Percentiles rank a stretch among this genome's conserved stretches.
Evolutionary conservation across 768 basidiomycete species (phyloP).

Genomic region (Mycena albidolilacea): DNA sequence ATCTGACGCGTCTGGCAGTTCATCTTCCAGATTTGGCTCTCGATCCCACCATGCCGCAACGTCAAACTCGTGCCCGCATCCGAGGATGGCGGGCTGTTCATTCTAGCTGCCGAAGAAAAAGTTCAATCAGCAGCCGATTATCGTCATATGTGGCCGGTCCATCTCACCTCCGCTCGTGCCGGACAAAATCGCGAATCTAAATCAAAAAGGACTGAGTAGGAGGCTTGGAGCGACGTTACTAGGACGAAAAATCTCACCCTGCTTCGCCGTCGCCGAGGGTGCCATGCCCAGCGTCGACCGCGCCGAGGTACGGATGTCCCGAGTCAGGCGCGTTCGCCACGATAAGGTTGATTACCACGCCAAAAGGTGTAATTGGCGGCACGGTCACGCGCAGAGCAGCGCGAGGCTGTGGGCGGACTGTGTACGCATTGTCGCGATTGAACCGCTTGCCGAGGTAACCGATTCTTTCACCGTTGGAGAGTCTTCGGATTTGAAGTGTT

Average conservation of each 20-base stretch:
- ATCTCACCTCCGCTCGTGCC: slow-evolving; percentile 9
- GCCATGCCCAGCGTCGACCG: neutral
- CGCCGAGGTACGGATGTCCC: slow-evolving; percentile 1
- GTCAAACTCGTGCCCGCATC: slow-evolving; percentile 24
- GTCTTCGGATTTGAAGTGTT: neutral
- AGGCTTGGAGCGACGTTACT: neutral
- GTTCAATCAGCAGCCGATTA: neutral
- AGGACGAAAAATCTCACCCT: neutral
- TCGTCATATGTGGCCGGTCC: neutral
- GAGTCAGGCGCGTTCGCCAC: slow-evolving; percentile 9
- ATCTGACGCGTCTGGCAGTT: slow-evolving; percentile 23
- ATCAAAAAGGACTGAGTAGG: neutral
- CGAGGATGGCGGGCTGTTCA: slow-evolving; percentile 8
- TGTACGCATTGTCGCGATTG: slow-evolving; percentile 20
- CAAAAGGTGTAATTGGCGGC: slow-evolving; percentile 10
- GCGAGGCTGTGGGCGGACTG: neutral
- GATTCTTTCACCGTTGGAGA: slow-evolving; percentile 5
- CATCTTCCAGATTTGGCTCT: slow-evolving; percentile 27
- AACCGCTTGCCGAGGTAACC: slow-evolving; percentile 5
- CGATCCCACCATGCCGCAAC: slow-evolving; percentile 3
- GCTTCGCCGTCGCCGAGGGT: neutral
- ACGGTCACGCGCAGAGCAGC: slow-evolving; percentile 10
- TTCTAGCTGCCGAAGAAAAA: neutral
- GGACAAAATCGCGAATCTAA: slow-evolving; percentile 11
- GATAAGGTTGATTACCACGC: slow-evolving; percentile 6